Percentiles rank a stretch among this genome's conserved stretches.
These are phyloP conservation scores for Dissophora ornata DNA, from an alignment of 192 early-diverging fungal species.

Conservation along the genomic window DNA sequence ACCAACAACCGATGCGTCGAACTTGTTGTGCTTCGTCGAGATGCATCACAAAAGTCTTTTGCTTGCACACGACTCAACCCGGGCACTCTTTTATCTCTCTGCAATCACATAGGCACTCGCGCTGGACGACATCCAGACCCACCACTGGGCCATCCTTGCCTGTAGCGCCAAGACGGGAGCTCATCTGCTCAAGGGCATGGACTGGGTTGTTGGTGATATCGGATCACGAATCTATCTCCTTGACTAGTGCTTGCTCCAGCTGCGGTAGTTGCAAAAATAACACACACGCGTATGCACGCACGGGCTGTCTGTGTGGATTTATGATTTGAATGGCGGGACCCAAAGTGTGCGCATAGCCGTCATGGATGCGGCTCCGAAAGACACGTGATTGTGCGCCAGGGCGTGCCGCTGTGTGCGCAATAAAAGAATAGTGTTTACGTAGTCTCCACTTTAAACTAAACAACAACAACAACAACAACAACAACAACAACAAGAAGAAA, in stretches of 20 bases:
- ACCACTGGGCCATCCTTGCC: conserved; percentile 92
- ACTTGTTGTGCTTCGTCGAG: no score
- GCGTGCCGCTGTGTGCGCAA: no score
- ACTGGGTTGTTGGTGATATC: conserved; percentile 95
- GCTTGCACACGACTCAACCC: neutral
- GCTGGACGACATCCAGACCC: conserved; percentile 78
- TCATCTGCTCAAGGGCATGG: conserved; percentile 89
- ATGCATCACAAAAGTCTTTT: no score
- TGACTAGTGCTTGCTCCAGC: conserved; percentile 50
- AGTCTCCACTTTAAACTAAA: no score
- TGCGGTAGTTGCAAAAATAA: neutral
- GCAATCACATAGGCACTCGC: conserved; percentile 69
- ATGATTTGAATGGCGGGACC: neutral
- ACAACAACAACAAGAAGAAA: no score
- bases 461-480: no score
- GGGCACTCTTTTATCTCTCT: neutral
- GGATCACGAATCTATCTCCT: conserved; percentile 87
- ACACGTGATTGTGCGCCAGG: no score
- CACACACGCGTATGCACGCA: neutral
- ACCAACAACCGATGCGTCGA: no score
- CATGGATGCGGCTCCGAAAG: no score
- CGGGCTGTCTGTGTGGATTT: conserved; percentile 2
- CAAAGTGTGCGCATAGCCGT: no score
- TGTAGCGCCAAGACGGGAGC: conserved; percentile 92
- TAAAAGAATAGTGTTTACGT: no score